phyloP scores from a whole-genome alignment of 1,139 yeast genomes.

The Hemisphaericaspora lyxosophila region DNA sequence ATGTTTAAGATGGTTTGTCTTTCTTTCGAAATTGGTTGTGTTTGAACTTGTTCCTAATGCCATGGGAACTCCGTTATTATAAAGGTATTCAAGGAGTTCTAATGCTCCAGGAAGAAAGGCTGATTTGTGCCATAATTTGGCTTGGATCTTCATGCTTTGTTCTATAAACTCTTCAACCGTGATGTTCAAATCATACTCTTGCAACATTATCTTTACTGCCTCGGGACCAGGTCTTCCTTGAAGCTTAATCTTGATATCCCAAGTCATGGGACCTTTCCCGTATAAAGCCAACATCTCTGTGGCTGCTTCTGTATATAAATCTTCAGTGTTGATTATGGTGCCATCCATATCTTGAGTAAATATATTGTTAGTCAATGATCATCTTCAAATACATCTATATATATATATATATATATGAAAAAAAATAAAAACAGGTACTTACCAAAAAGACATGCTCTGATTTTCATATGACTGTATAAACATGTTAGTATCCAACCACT shows the following conservation, averaged over 20 bases:
- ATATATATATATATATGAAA: no score
- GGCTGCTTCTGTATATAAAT: constrained; percentile 77
- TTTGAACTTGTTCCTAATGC: constrained; percentile 93
- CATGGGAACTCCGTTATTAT: constrained; percentile 58
- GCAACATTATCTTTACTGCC: constrained; percentile 59
- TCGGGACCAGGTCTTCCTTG: constrained; percentile 90
- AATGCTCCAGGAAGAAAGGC: constrained; percentile 81
- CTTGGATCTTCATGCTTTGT: constrained; percentile 56
- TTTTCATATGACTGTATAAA: constrained; percentile 15
- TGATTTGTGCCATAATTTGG: constrained; percentile 59
- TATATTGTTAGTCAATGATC: constrained; percentile 15
- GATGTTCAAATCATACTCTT: constrained; percentile 65
- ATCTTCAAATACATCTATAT: not conserved
- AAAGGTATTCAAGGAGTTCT: constrained; percentile 58
- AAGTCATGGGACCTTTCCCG: constrained; percentile 77
- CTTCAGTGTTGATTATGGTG: constrained; percentile 85
- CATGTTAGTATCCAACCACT: constrained; percentile 8
- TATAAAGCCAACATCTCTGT: constrained; percentile 62
- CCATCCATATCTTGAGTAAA: constrained; percentile 80
- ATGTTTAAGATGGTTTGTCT: constrained; percentile 65
- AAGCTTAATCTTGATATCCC: constrained; percentile 83
- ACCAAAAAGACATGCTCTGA: constrained; percentile 87
- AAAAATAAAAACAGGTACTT: constrained; percentile 24
- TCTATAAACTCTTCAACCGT: constrained; percentile 61
- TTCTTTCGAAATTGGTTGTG: constrained; percentile 54